phyloP scores from a whole-genome alignment of 208 protist genomes.

The Naegleria fowleri region DNA sequence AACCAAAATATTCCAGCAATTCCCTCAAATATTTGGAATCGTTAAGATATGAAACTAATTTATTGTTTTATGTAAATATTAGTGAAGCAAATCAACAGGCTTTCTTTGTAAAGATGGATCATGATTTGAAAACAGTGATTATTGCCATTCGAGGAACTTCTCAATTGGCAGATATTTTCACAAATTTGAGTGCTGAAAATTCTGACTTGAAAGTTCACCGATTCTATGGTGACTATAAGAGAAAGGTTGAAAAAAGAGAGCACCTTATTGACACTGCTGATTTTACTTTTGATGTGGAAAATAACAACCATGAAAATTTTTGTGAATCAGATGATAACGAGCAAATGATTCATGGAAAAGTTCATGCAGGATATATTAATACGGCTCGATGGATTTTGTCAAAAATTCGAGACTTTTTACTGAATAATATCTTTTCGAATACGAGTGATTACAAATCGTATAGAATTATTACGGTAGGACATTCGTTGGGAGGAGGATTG shows the following conservation, averaged over 20 bases:
- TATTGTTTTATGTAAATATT: background rate
- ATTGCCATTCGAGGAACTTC: constrained; percentile 6
- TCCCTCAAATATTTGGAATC: background rate
- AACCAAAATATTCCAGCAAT: background rate
- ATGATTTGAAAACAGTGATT: background rate
- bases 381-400: background rate
- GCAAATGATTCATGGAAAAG: background rate
- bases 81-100: background rate
- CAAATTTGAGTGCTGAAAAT: background rate
- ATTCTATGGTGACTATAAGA: background rate
- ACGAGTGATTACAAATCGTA: background rate
- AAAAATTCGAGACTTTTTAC: background rate
- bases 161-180: background rate
- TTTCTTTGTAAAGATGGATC: constrained; percentile 7
- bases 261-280: background rate
- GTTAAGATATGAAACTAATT: background rate
- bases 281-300: background rate
- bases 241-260: background rate
- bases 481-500: background rate
- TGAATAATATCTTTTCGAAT: background rate
- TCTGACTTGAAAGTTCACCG: background rate
- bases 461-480: background rate
- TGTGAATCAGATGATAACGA: background rate
- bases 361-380: background rate
- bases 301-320: background rate